Conservation (phyloP, 169 alveolate genomes). For the Cystoisospora suis region DNA sequence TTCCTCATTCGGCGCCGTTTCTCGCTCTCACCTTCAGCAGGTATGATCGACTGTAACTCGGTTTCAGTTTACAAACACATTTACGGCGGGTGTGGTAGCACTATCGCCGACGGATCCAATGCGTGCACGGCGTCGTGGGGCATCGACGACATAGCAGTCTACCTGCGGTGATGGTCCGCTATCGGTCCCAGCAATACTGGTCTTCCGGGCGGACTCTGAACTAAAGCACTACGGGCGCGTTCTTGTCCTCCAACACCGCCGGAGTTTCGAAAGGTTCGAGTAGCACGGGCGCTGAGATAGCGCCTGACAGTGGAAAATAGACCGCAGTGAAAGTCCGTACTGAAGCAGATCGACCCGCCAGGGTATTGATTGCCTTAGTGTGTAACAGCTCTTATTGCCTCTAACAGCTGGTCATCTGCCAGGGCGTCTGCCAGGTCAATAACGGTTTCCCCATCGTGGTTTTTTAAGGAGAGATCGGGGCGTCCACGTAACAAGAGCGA, state of each 20-base stretch:
- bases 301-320: too few species aligned
- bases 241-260: too few species aligned
- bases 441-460: constrained; percentile 43
- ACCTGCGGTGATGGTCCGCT: constrained; percentile 44
- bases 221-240: too few species aligned
- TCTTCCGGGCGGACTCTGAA: too few species aligned
- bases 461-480: constrained; percentile 23
- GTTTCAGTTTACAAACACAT: background rate
- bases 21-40: constrained; percentile 47
- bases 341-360: too few species aligned
- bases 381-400: too few species aligned
- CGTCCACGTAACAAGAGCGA: background rate
- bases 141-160: constrained; percentile 60
- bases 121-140: constrained; percentile 67
- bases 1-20: constrained; percentile 48
- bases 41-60: background rate
- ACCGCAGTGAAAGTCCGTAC: too few species aligned
- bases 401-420: too few species aligned
- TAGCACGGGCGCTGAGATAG: too few species aligned
- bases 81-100: constrained; percentile 12
- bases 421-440: constrained; percentile 2
- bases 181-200: too few species aligned
- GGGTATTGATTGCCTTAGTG: too few species aligned
- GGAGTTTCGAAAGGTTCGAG: too few species aligned
- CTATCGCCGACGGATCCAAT: constrained; percentile 45